Evolutionary conservation across 2,329 filamentous ascomycete genomes (phyloP), one percentile per base, ranked within the genome.

Genomic region (Sclerotinia nivalis): DNA sequence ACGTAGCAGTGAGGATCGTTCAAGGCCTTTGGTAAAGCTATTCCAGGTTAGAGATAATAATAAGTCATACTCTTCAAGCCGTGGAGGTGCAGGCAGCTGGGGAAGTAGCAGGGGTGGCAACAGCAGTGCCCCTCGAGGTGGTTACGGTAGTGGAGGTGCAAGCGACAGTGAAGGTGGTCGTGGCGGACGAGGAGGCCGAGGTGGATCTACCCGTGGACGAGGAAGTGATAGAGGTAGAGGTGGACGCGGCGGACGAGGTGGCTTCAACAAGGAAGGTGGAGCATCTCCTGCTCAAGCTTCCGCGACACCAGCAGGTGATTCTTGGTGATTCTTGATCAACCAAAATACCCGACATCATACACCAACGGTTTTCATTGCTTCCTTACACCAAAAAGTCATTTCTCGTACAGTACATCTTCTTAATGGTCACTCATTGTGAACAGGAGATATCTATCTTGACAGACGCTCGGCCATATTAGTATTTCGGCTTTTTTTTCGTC

Each of bases 121-220:
- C 73, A 84, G 84, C 73, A 80, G 81, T 64, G 81, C 82, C 66
- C 74, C 78, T 60, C 86, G 87, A 70, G 91, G 91, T 75, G 93
- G 93, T 71, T 97, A 97, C 83, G 90, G 93, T 75, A 96, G 93
- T 77, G 92, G 91, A 69, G 92, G 92, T 70, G 94, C 90, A 71
- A 92, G 90, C 75, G 92, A 93, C 73, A 90, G 92, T 71, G 85
- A 88, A 71, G 85, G 87, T 68, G 85, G 85, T 40, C 84, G 85
- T 60, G 83, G 83, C 50, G 82, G 83, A 28, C 84, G 86, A 75
- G 83, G 86, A 73, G 82, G 82, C 69, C 91, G 89, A 77, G 90
- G 84, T 69, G 82, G 83, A 69, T 82, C 87, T 69, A 84, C 86
- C 71, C 83, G 86, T 72, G 82, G 84, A 71, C 82, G 85, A 72